Evolutionary conservation across 2,329 filamentous ascomycete species (phyloP), one percentile per base, ranked within the genome.

Genomic region (Bipolaris bicolor): DNA sequence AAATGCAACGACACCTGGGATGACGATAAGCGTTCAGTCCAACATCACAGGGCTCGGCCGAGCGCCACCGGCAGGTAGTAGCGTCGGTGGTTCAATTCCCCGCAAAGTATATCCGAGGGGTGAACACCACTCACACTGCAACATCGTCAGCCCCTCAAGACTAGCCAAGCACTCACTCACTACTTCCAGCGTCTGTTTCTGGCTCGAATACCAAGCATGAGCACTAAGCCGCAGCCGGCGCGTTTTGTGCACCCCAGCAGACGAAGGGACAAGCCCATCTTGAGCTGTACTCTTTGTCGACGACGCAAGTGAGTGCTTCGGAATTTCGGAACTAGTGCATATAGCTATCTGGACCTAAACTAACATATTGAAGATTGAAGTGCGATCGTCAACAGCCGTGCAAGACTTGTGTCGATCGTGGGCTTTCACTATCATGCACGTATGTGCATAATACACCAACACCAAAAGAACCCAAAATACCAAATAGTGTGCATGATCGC

Each of bases 311-410:
- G 43, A 64, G 62, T 53, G 34, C 43, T 37, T 43, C 11, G 10
- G 3, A 37, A 24, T 6, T 34, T 36, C 4, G 29, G 40, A 24
- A n/a, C 24, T 24, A 24, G 5, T 31, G 11, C 7, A 4, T 5
- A n/a, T 7, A 26, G 40, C 22, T 41, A 26, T 43, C 1, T 43
- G 36, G 22, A 40, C 36, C 9, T 37, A 16, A 52, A 39, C 62
- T 65, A 48, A 65, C 33, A 36, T 22, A 3, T 13, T 37, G 54
- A 53, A 60, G 57, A 31, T 40, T 76, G 50, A 76, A 75, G 64
- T 76, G 74, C 57, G 73, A 76, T 53, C 68, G 74, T 15, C 70
- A 73, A 45, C 69, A 74, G 45, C 74, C 74, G 45, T 75, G 72
- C 57, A 74, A 73, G 44, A 71, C 70, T 47, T 75, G 72, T 52